Base-by-base conservation (phyloP, 2,329 filamentous ascomycete genomes). In the Xylariaceae sp. region DNA sequence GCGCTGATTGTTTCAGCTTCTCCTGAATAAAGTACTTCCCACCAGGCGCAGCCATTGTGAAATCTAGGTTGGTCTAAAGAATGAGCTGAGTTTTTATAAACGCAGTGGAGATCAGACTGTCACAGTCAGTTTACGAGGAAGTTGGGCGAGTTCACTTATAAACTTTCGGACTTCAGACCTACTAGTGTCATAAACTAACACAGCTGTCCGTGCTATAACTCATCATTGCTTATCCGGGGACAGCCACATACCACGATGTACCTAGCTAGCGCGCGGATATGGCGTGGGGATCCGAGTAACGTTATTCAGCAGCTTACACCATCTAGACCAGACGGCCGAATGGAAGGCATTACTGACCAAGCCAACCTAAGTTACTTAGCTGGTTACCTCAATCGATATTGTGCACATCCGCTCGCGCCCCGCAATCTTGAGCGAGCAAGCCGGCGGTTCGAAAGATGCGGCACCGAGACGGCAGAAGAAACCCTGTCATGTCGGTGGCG, bases 11-110 rank as follows among this genome's bases (percentile, higher is more conserved):
- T 9, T 44, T 40, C 18, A 70, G 55, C 52, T 65, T 69, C 20
- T 65, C 65, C 26, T 70, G 62, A 40, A 70, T 68, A 44, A 68
- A 70, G 45, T 57, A 69, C 48, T 60, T 67, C n/a, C 65, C 60
- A 18, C 65, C 65, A 1, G 65, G 63, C 1, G 59, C 60, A 9
- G 67, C 66, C 68, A 70, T 69, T 18, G 26, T 56, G 44, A 41
- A 7, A 9, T 20, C 16, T 20, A 19, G 12, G 14, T 3, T 37
- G 14, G 7, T 12, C 14, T 3, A 37, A 37, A 4, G 12, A 37
- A 16, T 10, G 7, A 37, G 12, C 32, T 10, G 7, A 37, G 12
- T 10, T 37, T 12, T 14, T 37, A 4, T 14, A 37, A 37, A 7
- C 12, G 32, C 32, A 37, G 32, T 14, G 3, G 9, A 37, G 12